phyloP scores from a whole-genome alignment of 176 grass and related monocot species.

The Triticum urartu region DNA sequence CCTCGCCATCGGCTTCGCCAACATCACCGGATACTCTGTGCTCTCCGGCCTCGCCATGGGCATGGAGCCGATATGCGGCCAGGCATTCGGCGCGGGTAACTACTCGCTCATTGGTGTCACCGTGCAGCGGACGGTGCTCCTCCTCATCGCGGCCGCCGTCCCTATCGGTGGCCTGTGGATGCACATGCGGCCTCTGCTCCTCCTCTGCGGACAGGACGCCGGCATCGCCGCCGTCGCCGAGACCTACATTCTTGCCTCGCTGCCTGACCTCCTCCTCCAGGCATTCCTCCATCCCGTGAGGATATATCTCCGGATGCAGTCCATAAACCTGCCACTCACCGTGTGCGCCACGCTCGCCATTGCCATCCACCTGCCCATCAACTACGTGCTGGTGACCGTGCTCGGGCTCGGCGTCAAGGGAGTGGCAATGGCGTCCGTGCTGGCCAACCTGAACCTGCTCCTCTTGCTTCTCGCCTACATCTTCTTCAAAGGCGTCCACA shows the following conservation, averaged over 20 bases:
- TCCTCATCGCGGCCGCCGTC: constrained; percentile 56
- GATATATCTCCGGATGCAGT: constrained; percentile 76
- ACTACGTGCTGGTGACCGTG: constrained; percentile 59
- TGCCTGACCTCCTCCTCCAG: constrained; percentile 74
- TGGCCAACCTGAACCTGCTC: constrained; percentile 70
- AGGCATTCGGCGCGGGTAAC: constrained; percentile 67
- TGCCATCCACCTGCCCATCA: constrained; percentile 73
- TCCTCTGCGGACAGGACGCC: constrained; percentile 73
- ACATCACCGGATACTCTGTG: constrained; percentile 77
- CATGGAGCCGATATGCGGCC: constrained; percentile 87
- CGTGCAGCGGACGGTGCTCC: constrained; percentile 66
- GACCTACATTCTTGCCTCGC: constrained; percentile 75
- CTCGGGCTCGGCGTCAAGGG: constrained; percentile 66
- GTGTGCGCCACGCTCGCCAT: constrained; percentile 70
- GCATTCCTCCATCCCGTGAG: constrained; percentile 79
- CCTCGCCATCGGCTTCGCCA: constrained; percentile 85
- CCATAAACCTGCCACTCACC: constrained; percentile 79
- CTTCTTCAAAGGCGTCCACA: constrained; percentile 45
- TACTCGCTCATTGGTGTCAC: constrained; percentile 59
- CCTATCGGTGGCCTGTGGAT: constrained; percentile 70
- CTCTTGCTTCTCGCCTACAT: constrained; percentile 71
- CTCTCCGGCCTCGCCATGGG: constrained; percentile 89
- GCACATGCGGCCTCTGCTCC: constrained; percentile 68
- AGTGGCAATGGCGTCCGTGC: constrained; percentile 71
- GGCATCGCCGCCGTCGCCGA: constrained; percentile 65